Evolutionary conservation across 305 asterid species (phyloP), one percentile per base, ranked within the genome.

Genomic region (Fraxinus nigra): DNA sequence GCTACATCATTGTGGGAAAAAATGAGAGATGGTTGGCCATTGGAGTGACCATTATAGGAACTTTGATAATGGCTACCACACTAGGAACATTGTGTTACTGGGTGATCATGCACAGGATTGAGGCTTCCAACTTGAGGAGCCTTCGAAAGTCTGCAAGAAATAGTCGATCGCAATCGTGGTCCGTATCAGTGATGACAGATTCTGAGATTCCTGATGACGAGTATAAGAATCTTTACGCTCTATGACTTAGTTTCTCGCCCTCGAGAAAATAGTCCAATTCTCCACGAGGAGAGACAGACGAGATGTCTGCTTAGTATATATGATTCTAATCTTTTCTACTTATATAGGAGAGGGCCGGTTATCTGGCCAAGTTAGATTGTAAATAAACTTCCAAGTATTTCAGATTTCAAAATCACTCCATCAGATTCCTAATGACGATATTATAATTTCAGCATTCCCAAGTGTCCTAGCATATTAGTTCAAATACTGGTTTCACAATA

Each of bases 81-180:
- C 85, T 93, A 2, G 95, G 94, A 24, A 89, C 93, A 5, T 30
- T 93, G 81, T 93, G 94, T 79, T 92, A 92, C 43, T 93, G 95
- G 95, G 92, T 93, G 74, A 51, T 92, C 43, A 83, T 87, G 92
- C 94, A 90, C 51, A 77, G 94, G 69, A 90, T 92, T 5, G 95
- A 92, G 87, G 90, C 93, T 6, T 88, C 95, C 3, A 93, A 90
- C 75, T 75, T 88, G 92, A 89, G 89, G 89, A 91, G 90, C 83
- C 76, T 81, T 0, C 54, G 96, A 30, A 82, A 77, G 82, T 91
- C 92, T 5, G 90, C 82, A 3, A 83, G 91, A 18, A 87, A 86
- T 26, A 92, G 97, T 70, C 76, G 87, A 38, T 89, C 92, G 0
- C 87, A 76, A 20, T 91, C 97, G 5, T 76, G 89, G 89, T 85